Percentiles rank a stretch among this genome's conserved stretches.
These are phyloP conservation scores for Naganishia vaughanmartiniae DNA, from an alignment of 768 basidiomycete genomes.

Conservation along the genomic window DNA sequence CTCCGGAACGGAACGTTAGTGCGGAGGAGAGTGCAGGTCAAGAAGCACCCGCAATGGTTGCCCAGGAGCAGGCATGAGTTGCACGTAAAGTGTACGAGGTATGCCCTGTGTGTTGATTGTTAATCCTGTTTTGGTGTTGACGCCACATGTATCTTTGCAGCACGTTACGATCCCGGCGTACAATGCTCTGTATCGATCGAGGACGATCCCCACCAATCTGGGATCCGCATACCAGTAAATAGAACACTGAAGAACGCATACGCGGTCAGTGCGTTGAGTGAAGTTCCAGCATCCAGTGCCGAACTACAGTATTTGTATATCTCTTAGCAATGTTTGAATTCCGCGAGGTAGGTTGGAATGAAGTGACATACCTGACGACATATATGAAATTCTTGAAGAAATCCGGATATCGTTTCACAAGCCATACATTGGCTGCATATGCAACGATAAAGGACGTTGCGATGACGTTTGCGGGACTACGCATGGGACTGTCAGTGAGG, in stretches of 20 bases:
- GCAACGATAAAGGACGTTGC: slow-evolving; percentile 43
- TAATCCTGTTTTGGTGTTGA: too few species aligned
- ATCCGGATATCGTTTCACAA: slow-evolving; percentile 42
- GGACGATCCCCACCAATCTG: slow-evolving; percentile 49
- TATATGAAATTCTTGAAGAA: slow-evolving; percentile 44
- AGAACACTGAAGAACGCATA: slow-evolving; percentile 49
- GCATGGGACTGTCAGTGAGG: neutral
- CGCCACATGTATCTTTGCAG: neutral
- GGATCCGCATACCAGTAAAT: slow-evolving; percentile 38
- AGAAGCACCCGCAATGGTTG: neutral
- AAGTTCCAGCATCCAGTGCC: slow-evolving; percentile 51
- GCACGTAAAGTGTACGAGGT: neutral
- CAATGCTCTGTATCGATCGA: slow-evolving; percentile 51
- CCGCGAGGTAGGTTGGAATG: neutral
- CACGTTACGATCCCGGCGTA: slow-evolving; percentile 36
- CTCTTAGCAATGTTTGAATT: neutral
- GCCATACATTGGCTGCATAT: slow-evolving; percentile 40
- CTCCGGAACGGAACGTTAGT: neutral
- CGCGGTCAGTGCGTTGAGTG: slow-evolving; percentile 47
- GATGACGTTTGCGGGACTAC: slow-evolving; percentile 50
- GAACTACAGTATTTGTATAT: slow-evolving; percentile 34
- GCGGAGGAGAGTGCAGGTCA: neutral
- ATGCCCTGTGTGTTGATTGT: neutral
- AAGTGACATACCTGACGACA: slow-evolving; percentile 41
- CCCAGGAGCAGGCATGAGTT: neutral